These are phyloP conservation scores for Arctium minus DNA, from an alignment of 129 eudicot species.

Conservation along the genomic window DNA sequence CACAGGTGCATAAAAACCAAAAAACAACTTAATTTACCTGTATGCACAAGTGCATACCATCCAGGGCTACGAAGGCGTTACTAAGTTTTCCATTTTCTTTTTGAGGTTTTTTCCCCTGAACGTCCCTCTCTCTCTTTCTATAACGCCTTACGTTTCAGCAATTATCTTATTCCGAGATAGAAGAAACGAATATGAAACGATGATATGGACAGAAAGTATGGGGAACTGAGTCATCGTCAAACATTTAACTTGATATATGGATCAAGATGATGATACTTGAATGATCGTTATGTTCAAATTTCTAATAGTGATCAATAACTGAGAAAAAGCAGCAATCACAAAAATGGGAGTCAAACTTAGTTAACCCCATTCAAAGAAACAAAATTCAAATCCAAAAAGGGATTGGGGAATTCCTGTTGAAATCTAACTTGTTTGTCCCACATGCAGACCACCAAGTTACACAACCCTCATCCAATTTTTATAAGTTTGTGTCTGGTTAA, in stretches of 20 bases:
- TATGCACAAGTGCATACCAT: too few species aligned
- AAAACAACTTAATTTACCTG: too few species aligned
- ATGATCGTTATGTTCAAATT: neutral
- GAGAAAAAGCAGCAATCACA: neutral
- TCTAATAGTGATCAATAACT: neutral
- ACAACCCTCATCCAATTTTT: neutral
- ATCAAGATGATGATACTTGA: neutral
- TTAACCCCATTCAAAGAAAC: neutral
- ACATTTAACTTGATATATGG: neutral
- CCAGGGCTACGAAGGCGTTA: too few species aligned
- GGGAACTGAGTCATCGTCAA: neutral
- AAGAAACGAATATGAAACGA: too few species aligned
- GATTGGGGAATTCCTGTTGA: neutral
- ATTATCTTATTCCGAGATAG: neutral
- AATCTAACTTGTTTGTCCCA: slow-evolving; percentile 2
- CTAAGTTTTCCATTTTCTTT: too few species aligned
- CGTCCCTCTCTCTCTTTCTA: too few species aligned
- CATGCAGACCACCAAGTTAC: slow-evolving; percentile 4
- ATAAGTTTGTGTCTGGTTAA: neutral
- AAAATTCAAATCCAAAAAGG: slow-evolving; percentile 1
- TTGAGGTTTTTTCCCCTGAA: too few species aligned
- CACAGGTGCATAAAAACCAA: too few species aligned
- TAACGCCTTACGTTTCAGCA: neutral
- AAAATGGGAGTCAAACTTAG: neutral
- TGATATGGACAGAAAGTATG: too few species aligned